Conservation (phyloP, 1,284 basidiomycete genomes). For the Irpex lacteus region DNA sequence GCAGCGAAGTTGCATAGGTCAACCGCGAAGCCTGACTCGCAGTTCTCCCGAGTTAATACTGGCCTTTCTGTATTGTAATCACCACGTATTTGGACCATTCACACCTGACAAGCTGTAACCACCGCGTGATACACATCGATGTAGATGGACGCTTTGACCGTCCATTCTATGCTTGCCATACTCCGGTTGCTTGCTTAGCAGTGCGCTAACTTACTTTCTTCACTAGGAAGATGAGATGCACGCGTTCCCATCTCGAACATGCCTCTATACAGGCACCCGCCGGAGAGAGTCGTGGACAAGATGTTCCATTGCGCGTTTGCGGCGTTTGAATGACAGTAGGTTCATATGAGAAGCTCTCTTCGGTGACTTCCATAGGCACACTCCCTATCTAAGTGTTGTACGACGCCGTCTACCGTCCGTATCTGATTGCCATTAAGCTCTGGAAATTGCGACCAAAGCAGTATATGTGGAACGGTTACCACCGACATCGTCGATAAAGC, state of each 20-base stretch:
- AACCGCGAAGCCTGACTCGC: not conserved
- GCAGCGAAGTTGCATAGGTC: slow-evolving; percentile 12
- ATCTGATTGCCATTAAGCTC: not conserved
- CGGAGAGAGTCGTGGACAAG: not conserved
- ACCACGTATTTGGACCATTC: not conserved
- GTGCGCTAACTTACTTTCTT: slow-evolving; percentile 1
- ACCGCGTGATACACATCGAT: not conserved
- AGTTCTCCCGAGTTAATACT: not conserved
- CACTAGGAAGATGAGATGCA: slow-evolving; percentile 5
- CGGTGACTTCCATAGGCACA: slow-evolving; percentile 3
- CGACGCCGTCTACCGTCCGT: not conserved
- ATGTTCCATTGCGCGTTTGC: not conserved
- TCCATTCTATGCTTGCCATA: not conserved
- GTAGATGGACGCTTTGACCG: not conserved
- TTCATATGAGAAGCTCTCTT: not conserved
- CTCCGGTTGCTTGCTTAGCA: not conserved
- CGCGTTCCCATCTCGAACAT: not conserved
- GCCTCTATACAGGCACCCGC: not conserved
- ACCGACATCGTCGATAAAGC: not conserved
- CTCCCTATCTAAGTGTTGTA: not conserved
- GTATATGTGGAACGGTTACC: not conserved
- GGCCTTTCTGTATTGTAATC: not conserved
- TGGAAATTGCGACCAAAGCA: not conserved
- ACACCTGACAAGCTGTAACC: slow-evolving; percentile 1
- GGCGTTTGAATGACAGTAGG: not conserved